Evolutionary conservation across 139 green algal species (phyloP), one percentile per base, ranked within the genome.

Genomic region (Ettlia oleoabundans): DNA sequence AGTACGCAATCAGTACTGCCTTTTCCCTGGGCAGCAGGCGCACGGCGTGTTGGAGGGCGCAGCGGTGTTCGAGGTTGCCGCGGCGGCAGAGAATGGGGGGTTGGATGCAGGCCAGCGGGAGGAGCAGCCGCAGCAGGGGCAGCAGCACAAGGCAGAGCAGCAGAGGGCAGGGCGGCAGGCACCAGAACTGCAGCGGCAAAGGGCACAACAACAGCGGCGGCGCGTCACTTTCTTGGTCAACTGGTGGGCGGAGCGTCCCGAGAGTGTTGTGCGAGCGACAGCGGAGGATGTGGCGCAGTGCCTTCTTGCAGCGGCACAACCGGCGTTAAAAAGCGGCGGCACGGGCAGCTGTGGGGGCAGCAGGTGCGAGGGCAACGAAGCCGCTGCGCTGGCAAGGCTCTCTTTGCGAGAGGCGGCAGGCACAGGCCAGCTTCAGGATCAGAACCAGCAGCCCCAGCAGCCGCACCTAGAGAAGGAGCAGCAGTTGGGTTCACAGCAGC

Each of bases 221-320:
- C 55, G 90, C 3, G 79, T 76, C 22, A 93, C 91, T 0, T 76
- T 95, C 58, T 77, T 95, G 18, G 80, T 95, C 69, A 95, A 94
- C 77, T 94, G 87, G 87, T 95, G 91, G 91, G 22, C 33, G 10
- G 28, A 78, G 30, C 80, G 78, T 35, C 89, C 87, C 0, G 63
- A 90, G 83, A 51, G 9, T 35, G 38, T 80, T 3, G 24, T 35
- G 24, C 53, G 73, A 1, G 73, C 73, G 3, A 80, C 73, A 13
- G 6, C 53, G 0, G 24, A 80, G 53, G 73, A 80, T 30, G 73
- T 80, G 53, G 10, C 26, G 53, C 8, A 28, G n/a, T 51, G 73
- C 37, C n/a, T 10, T 33, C 73, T 80, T 15, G 73, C 73, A 3
- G 32, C 73, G 5, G 73, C 73, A 2, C 24, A 26, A 9, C 52